A percentile compares a stretch with the other conserved stretches of the same genome.
Conservation (phyloP, 805 yeast species). For the Candida saitoana region DNA sequence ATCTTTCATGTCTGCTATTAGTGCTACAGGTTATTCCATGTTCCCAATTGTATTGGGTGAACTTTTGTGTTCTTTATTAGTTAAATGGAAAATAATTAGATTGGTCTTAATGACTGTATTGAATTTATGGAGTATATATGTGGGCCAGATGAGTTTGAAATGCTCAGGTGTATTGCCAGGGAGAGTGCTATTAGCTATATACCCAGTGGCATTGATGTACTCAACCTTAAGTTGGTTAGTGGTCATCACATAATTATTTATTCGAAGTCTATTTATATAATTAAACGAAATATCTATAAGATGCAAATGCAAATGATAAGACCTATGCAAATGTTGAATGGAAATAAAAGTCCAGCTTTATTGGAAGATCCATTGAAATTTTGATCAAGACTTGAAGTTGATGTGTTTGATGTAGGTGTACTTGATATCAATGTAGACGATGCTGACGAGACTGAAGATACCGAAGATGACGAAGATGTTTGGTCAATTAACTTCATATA, state of each 20-base stretch:
- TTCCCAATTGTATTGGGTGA: conserved; percentile 62
- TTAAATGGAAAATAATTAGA: conserved; percentile 48
- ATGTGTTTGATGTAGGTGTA: background rate
- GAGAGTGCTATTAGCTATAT: conserved; percentile 56
- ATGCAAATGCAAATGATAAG: conserved; percentile 4
- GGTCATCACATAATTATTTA: conserved; percentile 44
- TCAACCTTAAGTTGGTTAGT: conserved; percentile 63
- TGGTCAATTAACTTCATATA: background rate
- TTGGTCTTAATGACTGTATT: conserved; percentile 43
- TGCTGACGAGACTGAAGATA: background rate
- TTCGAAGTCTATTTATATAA: background rate
- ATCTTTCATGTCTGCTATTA: conserved; percentile 63
- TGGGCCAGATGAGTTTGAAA: conserved; percentile 58
- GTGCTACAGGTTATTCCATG: conserved; percentile 66
- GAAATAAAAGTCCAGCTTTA: background rate
- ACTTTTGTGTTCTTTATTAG: conserved; percentile 40
- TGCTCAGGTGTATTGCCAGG: conserved; percentile 65
- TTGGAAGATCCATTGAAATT: background rate
- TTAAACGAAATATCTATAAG: background rate
- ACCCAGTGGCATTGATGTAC: conserved; percentile 63
- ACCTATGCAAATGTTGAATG: background rate
- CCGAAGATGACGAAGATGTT: conserved; percentile 1
- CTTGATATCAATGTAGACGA: conserved; percentile 4
- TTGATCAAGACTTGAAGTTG: background rate
- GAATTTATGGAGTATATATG: conserved; percentile 60